Conservation (phyloP, 306 rosid species). For the Acacia confusa region DNA sequence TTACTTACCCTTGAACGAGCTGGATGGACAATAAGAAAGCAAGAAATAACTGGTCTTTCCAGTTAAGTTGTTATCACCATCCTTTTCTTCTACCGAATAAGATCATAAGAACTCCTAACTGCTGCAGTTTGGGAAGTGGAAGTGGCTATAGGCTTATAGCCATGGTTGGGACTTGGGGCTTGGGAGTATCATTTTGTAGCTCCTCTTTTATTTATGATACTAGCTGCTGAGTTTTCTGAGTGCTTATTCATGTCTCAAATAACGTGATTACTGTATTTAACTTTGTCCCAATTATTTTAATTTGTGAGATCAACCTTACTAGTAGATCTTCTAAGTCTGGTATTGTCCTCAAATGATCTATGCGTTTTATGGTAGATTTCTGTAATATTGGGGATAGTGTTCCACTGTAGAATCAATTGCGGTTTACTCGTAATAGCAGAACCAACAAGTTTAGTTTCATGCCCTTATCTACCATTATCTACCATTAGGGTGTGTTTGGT, state of each 20-base stretch:
- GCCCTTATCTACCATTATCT: not conserved
- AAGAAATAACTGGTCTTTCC: constrained; percentile 31
- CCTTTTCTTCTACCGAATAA: not conserved
- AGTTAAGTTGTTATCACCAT: constrained; percentile 5
- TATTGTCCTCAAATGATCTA: not conserved
- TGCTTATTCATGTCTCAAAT: not conserved
- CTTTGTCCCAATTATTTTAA: not conserved
- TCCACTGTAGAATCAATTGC: not conserved
- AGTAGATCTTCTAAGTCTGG: not conserved
- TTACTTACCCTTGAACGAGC: constrained; percentile 24
- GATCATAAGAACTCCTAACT: not conserved
- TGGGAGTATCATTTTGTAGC: not conserved
- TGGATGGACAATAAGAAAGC: constrained; percentile 30
- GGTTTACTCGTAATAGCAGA: not conserved
- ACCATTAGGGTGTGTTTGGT: no score
- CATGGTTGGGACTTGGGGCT: constrained; percentile 2
- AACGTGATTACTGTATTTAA: constrained; percentile 7
- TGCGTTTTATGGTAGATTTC: no score
- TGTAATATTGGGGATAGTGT: not conserved
- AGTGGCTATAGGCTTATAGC: constrained; percentile 4
- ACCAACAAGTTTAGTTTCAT: not conserved
- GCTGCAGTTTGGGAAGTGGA: constrained; percentile 28
- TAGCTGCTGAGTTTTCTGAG: not conserved
- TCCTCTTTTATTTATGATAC: not conserved
- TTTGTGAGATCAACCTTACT: not conserved